Percentiles rank a stretch among this genome's conserved stretches.
Evolutionary conservation across 441 rosid species (phyloP).

Genomic region (Croton setiger): DNA sequence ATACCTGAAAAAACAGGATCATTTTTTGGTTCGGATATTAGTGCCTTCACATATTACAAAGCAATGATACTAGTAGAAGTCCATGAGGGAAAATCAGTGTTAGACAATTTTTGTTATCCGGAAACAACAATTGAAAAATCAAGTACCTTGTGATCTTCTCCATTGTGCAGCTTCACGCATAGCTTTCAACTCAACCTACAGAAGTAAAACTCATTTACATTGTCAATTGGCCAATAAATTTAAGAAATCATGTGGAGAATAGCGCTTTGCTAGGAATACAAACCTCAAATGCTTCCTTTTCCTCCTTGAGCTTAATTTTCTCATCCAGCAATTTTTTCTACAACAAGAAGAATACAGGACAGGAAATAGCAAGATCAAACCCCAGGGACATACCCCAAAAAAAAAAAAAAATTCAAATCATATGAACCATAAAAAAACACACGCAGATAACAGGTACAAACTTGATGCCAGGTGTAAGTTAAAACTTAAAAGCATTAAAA

Average conservation of each 20-base stretch:
- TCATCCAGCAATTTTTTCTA: conserved; percentile 89
- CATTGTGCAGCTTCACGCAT: conserved; percentile 96
- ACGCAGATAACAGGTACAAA: neutral
- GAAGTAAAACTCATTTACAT: conserved; percentile 11
- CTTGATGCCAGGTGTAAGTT: neutral
- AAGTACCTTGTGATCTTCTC: conserved; percentile 85
- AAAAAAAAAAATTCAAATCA: neutral
- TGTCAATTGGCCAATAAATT: conserved; percentile 11
- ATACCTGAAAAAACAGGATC: conserved; percentile 53
- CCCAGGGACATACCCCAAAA: neutral
- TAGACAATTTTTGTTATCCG: neutral
- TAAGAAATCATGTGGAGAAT: conserved; percentile 5
- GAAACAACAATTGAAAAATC: too few species aligned
- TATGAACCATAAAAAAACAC: neutral
- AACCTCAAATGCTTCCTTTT: conserved; percentile 84
- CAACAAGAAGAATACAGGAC: conserved; percentile 22
- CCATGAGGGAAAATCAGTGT: neutral
- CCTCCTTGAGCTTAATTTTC: conserved; percentile 82
- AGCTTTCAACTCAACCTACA: conserved; percentile 70
- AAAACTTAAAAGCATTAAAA: neutral
- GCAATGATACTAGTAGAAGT: neutral
- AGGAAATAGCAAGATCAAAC: neutral
- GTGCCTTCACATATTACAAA: conserved; percentile 9
- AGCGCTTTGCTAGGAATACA: conserved; percentile 21
- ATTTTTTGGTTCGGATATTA: conserved; percentile 15